These are phyloP conservation scores for Rhizopus stolonifer DNA, from an alignment of 371 early-diverging fungal species.

Conservation along the genomic window DNA sequence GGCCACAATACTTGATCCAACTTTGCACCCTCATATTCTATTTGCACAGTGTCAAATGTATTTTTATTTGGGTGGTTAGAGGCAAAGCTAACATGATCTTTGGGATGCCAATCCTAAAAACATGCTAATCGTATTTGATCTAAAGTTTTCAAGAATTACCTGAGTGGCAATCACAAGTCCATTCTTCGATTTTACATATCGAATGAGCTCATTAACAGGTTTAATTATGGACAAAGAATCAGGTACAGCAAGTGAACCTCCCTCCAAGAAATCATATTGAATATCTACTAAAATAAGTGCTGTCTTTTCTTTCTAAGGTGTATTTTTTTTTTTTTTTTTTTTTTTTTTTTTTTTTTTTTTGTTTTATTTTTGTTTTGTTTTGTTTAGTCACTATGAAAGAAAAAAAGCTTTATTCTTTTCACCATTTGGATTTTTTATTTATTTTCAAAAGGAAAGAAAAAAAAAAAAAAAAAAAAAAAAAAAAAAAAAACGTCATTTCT, in stretches of 20 bases:
- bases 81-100: slow-evolving; percentile 44
- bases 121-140: no score
- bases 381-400: not conserved
- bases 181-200: slow-evolving; percentile 16
- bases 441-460: no score
- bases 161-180: slow-evolving; percentile 37
- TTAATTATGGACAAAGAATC: slow-evolving; percentile 30
- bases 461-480: slow-evolving; percentile 9
- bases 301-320: slow-evolving; percentile 7
- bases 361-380: no score
- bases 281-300: slow-evolving; percentile 47
- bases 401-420: not conserved
- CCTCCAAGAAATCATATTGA: slow-evolving; percentile 47
- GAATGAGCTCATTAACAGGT: slow-evolving; percentile 28
- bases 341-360: not conserved
- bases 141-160: no score
- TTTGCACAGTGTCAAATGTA: slow-evolving; percentile 27
- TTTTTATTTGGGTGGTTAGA: slow-evolving; percentile 28
- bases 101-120: slow-evolving; percentile 52
- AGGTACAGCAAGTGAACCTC: slow-evolving; percentile 37
- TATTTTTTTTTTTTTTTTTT: no score
- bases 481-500: not conserved
- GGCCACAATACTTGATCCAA: slow-evolving; percentile 41
- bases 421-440: no score
- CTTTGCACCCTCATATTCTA: slow-evolving; percentile 29